These are phyloP conservation scores for Yamadazyma philogaea DNA, from an alignment of 805 yeast genomes.

Conservation along the genomic window DNA sequence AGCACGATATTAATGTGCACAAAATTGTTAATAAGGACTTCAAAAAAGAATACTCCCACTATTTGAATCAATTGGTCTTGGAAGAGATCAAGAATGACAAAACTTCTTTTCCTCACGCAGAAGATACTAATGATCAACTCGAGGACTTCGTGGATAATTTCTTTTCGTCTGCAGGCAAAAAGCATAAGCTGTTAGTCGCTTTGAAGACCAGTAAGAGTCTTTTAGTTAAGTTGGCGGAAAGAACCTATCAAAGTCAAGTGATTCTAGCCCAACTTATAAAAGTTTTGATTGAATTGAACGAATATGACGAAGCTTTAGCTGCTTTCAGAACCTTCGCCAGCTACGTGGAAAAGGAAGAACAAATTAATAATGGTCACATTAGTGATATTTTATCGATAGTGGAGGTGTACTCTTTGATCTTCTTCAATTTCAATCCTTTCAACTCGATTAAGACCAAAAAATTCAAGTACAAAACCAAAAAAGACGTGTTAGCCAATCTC, in stretches of 20 bases:
- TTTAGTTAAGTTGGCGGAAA: slow-evolving; percentile 27
- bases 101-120: slow-evolving; percentile 31
- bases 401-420: slow-evolving; percentile 31
- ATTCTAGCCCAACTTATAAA: slow-evolving; percentile 32
- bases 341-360: slow-evolving; percentile 32
- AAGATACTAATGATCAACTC: slow-evolving; percentile 15
- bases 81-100: slow-evolving; percentile 14
- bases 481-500: slow-evolving; percentile 21
- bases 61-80: slow-evolving; percentile 19
- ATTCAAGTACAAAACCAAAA: slow-evolving; percentile 25
- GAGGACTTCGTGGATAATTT: slow-evolving; percentile 30
- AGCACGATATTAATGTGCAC: slow-evolving; percentile 12
- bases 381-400: slow-evolving; percentile 32
- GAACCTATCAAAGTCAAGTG: slow-evolving; percentile 36
- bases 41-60: slow-evolving; percentile 25
- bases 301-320: slow-evolving; percentile 43
- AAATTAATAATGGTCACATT: slow-evolving; percentile 27
- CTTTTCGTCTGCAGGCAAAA: slow-evolving; percentile 25
- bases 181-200: slow-evolving; percentile 13
- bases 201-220: slow-evolving; percentile 28
- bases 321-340: slow-evolving; percentile 36
- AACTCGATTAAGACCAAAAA: slow-evolving; percentile 21
- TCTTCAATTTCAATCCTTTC: slow-evolving; percentile 36
- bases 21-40: slow-evolving; percentile 15
- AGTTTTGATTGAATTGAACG: slow-evolving; percentile 30